phyloP scores from a whole-genome alignment of 305 asterid species.

The Solanum hybrid region DNA sequence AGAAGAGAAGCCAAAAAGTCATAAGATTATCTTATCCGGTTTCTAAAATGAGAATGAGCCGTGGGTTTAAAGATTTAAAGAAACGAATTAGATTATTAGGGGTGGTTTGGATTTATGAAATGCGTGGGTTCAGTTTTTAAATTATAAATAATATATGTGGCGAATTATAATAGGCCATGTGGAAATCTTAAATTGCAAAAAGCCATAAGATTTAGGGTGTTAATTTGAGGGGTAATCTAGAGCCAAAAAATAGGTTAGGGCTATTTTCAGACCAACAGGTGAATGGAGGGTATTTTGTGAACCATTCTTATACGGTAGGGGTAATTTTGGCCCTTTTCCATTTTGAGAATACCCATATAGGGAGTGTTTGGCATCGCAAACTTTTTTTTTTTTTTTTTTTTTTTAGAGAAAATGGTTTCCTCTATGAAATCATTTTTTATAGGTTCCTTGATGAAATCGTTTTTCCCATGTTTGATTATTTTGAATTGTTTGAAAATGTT shows the following conservation, averaged over 20 bases:
- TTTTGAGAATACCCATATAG: neutral
- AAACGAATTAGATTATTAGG: neutral
- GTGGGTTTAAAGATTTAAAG: neutral
- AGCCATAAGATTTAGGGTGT: neutral
- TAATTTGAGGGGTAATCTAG: neutral
- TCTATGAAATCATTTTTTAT: neutral
- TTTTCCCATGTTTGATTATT: neutral
- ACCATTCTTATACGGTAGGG: neutral
- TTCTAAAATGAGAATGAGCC: neutral
- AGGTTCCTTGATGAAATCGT: neutral
- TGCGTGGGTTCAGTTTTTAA: neutral
- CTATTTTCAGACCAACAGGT: neutral
- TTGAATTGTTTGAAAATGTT: neutral
- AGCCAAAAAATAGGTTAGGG: neutral
- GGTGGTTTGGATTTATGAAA: neutral
- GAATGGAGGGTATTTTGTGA: neutral
- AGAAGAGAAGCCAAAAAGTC: neutral
- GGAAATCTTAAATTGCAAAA: neutral
- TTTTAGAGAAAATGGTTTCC: neutral
- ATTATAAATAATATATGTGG: neutral
- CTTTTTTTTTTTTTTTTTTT: neutral
- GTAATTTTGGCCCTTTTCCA: neutral
- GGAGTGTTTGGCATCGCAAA: neutral
- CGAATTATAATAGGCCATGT: neutral
- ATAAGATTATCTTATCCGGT: neutral